phyloP scores from a whole-genome alignment of 1,139 yeast genomes.

The Diutina scorzettiae region DNA sequence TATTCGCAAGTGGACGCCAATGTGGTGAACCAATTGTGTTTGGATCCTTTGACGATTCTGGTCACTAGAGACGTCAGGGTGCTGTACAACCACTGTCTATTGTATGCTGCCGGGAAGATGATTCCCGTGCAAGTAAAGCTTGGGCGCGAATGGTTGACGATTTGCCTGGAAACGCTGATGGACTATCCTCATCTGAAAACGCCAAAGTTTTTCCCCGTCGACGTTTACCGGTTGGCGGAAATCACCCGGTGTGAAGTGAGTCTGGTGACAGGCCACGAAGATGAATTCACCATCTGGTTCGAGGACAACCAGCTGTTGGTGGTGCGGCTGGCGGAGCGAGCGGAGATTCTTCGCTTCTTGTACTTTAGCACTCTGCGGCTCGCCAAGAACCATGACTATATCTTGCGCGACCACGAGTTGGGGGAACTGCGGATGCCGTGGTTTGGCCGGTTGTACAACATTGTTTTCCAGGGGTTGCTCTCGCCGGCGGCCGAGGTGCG shows the following conservation, averaged over 20 bases:
- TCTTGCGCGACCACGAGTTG: slow-evolving; percentile 14
- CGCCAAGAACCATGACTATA: slow-evolving; percentile 14
- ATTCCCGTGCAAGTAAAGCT: slow-evolving; percentile 51
- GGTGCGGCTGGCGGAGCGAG: slow-evolving; percentile 46
- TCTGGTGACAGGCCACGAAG: slow-evolving; percentile 15
- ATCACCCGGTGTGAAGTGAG: slow-evolving; percentile 44
- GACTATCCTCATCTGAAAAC: slow-evolving; percentile 16
- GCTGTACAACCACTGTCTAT: slow-evolving; percentile 43
- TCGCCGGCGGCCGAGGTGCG: slow-evolving; percentile 48
- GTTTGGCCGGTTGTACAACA: slow-evolving; percentile 51
- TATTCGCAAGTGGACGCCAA: slow-evolving; percentile 1
- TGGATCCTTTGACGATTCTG: slow-evolving; percentile 27
- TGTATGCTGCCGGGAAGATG: slow-evolving; percentile 27
- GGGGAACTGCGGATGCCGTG: slow-evolving; percentile 21
- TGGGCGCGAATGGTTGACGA: slow-evolving; percentile 60
- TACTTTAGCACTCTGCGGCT: slow-evolving; percentile 53
- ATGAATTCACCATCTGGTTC: slow-evolving; percentile 47
- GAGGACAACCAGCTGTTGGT: slow-evolving; percentile 33
- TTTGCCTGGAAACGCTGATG: slow-evolving; percentile 26
- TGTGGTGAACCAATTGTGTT: slow-evolving; percentile 33
- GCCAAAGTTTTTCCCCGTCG: slow-evolving; percentile 34
- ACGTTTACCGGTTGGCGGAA: slow-evolving; percentile 37
- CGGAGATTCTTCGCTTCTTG: slow-evolving; percentile 57
- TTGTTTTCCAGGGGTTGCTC: slow-evolving; percentile 57
- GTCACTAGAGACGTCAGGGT: slow-evolving; percentile 46